Base-by-base conservation (phyloP, 495 filamentous ascomycete genomes). In the Penicillium atrosanguineum region DNA sequence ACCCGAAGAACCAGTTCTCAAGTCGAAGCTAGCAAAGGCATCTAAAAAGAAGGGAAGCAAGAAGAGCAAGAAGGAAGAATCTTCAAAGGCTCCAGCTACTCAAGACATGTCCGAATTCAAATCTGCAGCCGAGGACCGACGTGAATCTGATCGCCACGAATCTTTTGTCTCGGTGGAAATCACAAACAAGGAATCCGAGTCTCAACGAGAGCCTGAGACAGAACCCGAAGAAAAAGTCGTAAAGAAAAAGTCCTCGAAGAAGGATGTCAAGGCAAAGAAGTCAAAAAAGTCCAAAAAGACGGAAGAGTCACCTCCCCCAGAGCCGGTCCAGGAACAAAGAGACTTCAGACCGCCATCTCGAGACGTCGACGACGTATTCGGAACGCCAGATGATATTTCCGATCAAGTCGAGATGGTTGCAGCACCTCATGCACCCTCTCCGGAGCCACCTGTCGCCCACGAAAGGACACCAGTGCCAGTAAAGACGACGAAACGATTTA, bases 221-320 rank as follows among this genome's bases (percentile, higher is more conserved):
- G 70, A 73, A 50, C 46, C 58, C 0, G 53, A 45, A 16, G 60
- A 56, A 46, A 69, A 74, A 41, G 49, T 56, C 37, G 44, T 48
- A 16, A 61, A 63, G 25, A 75, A 69, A 51, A 67, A 69, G 44
- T 47, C 53, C 6, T 55, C 52, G 19, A 67, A 65, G 65, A 72
- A 80, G 68, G 67, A 63, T 62, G 73, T 69, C 21, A 68, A 73
- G 34, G 68, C 73, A 9, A 83, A 79, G 44, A 80, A 78, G 46
- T 65, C 70, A 23, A 84, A 80, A 60, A 82, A 83, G 60, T 55
- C 65, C 2, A 69, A 67, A 29, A 74, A 70, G 51, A 60, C 65
- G 37, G 47, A 55, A 18, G 48, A 44, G 31, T 29, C 48, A 9
- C n/a, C 57, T 36, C 52, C 52, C 23, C 54, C 49, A 25, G 9